Evolutionary conservation across 306 rosid species (phyloP).

Genomic region (Quercus robur): DNA sequence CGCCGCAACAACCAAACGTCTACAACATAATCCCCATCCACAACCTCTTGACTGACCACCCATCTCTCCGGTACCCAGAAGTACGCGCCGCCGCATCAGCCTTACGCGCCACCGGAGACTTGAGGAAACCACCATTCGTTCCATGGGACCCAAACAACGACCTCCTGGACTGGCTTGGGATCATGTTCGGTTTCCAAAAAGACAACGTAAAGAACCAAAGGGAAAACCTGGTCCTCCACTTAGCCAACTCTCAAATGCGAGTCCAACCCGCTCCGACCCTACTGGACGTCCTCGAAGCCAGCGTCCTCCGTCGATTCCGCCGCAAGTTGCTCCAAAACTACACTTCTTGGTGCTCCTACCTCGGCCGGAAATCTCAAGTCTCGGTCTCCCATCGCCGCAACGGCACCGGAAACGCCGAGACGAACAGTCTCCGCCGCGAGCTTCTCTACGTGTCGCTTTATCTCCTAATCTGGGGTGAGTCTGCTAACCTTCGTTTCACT

Average conservation of each 20-base stretch:
- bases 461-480: conserved; percentile 85
- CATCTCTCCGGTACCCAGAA: conserved; percentile 77
- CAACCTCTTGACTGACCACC: conserved; percentile 67
- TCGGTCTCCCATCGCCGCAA: conserved; percentile 24
- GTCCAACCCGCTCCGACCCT: conserved; percentile 44
- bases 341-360: conserved; percentile 72
- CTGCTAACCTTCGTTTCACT: conserved; percentile 72
- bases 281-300: conserved; percentile 45
- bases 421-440: conserved; percentile 51
- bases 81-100: conserved; percentile 84
- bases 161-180: conserved; percentile 75
- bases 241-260: conserved; percentile 93
- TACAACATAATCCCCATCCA: conserved; percentile 92
- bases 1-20: conserved; percentile 15
- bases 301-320: conserved; percentile 52
- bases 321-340: conserved; percentile 66
- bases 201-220: conserved; percentile 92
- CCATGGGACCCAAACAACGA: conserved; percentile 60
- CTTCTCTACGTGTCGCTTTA: conserved; percentile 66
- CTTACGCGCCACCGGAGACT: conserved; percentile 71
- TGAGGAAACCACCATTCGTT: conserved; percentile 59
- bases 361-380: conserved; percentile 57
- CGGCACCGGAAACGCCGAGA: background rate
- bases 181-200: conserved; percentile 66
- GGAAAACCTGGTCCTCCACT: conserved; percentile 90